Conservation (phyloP, 73 alveolate genomes). For the Effrenium voratum region DNA sequence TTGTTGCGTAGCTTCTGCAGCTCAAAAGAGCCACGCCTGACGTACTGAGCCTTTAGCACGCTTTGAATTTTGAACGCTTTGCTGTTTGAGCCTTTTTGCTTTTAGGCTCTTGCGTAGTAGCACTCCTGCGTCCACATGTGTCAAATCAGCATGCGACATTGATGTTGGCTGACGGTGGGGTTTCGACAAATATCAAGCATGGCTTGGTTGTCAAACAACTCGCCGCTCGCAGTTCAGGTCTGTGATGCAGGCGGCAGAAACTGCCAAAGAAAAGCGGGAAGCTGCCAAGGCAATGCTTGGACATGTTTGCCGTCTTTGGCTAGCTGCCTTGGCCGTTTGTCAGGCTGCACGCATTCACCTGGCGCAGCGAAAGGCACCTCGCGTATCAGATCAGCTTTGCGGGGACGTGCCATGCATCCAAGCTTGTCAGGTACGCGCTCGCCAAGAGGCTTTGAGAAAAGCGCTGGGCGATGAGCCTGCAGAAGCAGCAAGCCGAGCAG, state of each 20-base stretch:
- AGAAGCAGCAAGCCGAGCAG: constrained; percentile 21
- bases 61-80: too few species aligned
- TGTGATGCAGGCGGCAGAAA: constrained; percentile 25
- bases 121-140: too few species aligned
- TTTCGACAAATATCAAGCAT: too few species aligned
- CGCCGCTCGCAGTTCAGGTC: constrained; percentile 11
- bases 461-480: constrained; percentile 40
- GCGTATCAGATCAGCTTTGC: neutral
- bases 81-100: too few species aligned
- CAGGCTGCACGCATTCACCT: constrained; percentile 41
- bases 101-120: too few species aligned
- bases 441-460: constrained; percentile 66
- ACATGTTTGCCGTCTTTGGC: neutral
- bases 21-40: too few species aligned
- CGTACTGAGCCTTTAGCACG: too few species aligned
- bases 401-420: neutral
- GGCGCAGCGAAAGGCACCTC: constrained; percentile 40
- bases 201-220: too few species aligned
- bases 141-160: too few species aligned
- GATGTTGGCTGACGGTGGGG: too few species aligned
- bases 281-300: constrained; percentile 35
- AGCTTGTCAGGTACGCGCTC: constrained; percentile 19
- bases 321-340: neutral
- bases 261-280: constrained; percentile 34
- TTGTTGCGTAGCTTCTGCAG: too few species aligned